Evolutionary conservation across 2,329 filamentous ascomycete genomes (phyloP), one percentile per base, ranked within the genome.

Genomic region (Pyrenochaeta sp.): DNA sequence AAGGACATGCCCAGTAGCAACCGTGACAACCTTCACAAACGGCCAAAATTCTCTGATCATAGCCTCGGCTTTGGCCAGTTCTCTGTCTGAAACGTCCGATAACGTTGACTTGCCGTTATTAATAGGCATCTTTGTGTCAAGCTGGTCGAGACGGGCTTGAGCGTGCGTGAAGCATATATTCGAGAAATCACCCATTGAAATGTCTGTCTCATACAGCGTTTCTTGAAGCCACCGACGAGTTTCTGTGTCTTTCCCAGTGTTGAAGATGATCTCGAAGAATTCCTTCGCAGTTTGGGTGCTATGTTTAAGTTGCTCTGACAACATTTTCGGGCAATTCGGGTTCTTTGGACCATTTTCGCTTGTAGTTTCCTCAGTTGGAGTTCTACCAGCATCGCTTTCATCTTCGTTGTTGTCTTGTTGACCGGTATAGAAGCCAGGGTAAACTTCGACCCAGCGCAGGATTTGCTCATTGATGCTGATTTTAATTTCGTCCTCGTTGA

Each of bases 261-360:
- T 15, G 32, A 60, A 58, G 11, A 61, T 51, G 45, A 60, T 50
- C 1, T 30, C 29, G n/a, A 62, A 62, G 21, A 58, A 60, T 0
- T 54, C 43, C 18, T 48, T 51, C 2, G 56, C 58, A 9, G 58
- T 60, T 14, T 9, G 9, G 1, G 42, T 36, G 1, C 12, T 39
- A 7, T 23, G 49, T 23, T 30, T 27, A 3, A 12, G 14, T 21
- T 33, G 9, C 11, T 21, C 9, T 20, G 46, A 35, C 14, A 31
- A 1, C 2, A 9, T 15, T 6, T 39, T 48, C 3, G 41, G 31
- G 1, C 45, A 15, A 23, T 49, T 11, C 21, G 43, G 4, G 21
- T 30, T 18, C 10, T 52, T 7, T 20, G 18, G 7, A 10, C 32
- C 27, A 20, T n/a, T 30, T 15, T 27, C 20, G 35, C 2, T 23